These are phyloP conservation scores for Chlamydomonas sp. DNA, from an alignment of 139 green algal species.

Conservation along the genomic window DNA sequence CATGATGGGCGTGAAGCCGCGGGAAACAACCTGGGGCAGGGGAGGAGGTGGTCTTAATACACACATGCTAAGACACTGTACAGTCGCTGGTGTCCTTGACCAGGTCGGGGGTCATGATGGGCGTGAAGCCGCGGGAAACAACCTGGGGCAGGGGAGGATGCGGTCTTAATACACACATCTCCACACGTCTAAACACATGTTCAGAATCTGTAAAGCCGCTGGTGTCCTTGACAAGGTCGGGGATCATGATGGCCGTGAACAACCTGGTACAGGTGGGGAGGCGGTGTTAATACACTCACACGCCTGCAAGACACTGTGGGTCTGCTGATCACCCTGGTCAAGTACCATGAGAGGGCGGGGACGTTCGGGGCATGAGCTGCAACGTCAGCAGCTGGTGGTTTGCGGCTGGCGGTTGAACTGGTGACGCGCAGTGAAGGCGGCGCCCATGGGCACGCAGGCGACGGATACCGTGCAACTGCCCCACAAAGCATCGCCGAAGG, in stretches of 20 bases:
- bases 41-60: not conserved
- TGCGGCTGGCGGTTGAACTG: too few relatives aligned
- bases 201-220: not conserved
- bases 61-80: not conserved
- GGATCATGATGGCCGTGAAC: slow-evolving; percentile 91
- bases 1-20: slow-evolving; percentile 90
- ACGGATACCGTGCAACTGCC: too few relatives aligned
- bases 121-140: slow-evolving; percentile 83
- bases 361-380: too few relatives aligned
- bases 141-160: slow-evolving; percentile 20
- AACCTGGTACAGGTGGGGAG: slow-evolving; percentile 17
- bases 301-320: too few relatives aligned
- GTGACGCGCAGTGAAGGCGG: too few relatives aligned
- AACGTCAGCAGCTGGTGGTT: too few relatives aligned
- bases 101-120: slow-evolving; percentile 95
- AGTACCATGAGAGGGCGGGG: too few relatives aligned
- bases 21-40: slow-evolving; percentile 45
- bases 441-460: too few relatives aligned
- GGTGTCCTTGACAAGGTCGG: slow-evolving; percentile 90
- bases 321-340: too few relatives aligned
- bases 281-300: not conserved
- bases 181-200: not conserved
- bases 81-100: slow-evolving; percentile 68
- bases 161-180: not conserved
- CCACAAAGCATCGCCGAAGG: too few relatives aligned